These are phyloP conservation scores for Nematodospora anomalae DNA, from an alignment of 1,139 yeast genomes.

Conservation along the genomic window DNA sequence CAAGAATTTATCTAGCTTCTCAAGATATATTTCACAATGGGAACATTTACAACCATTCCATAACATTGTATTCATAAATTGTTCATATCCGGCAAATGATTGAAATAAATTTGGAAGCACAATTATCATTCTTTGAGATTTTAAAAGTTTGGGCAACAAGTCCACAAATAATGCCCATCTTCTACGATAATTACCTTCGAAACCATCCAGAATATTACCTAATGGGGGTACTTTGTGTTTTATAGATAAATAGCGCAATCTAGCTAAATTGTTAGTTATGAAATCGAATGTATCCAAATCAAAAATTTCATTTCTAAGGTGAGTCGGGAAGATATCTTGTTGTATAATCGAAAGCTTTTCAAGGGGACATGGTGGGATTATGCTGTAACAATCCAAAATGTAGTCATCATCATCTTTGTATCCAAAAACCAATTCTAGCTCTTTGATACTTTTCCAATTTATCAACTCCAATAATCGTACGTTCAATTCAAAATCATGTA, in stretches of 20 bases:
- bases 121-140: conserved; percentile 33
- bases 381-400: conserved; percentile 34
- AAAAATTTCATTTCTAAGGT: conserved; percentile 54
- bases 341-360: conserved; percentile 49
- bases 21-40: conserved; percentile 51
- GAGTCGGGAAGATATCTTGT: conserved; percentile 33
- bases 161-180: conserved; percentile 51
- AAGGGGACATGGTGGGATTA: conserved; percentile 24
- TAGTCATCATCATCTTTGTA: conserved; percentile 44
- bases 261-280: conserved; percentile 23
- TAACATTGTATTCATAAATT: conserved; percentile 61
- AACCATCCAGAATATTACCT: conserved; percentile 46
- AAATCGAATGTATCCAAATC: conserved; percentile 52
- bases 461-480: conserved; percentile 13
- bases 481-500: conserved; percentile 10
- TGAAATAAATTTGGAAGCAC: conserved; percentile 60
- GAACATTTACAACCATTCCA: conserved; percentile 77
- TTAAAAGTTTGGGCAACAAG: conserved; percentile 46
- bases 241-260: conserved; percentile 41
- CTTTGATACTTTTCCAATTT: conserved; percentile 19
- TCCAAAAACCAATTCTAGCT: conserved; percentile 29
- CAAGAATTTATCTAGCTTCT: conserved; percentile 54
- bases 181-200: conserved; percentile 70
- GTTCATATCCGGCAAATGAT: conserved; percentile 65
- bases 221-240: conserved; percentile 49